Base-by-base conservation (phyloP, 768 basidiomycete species). In the Glaciozyma martinii region DNA sequence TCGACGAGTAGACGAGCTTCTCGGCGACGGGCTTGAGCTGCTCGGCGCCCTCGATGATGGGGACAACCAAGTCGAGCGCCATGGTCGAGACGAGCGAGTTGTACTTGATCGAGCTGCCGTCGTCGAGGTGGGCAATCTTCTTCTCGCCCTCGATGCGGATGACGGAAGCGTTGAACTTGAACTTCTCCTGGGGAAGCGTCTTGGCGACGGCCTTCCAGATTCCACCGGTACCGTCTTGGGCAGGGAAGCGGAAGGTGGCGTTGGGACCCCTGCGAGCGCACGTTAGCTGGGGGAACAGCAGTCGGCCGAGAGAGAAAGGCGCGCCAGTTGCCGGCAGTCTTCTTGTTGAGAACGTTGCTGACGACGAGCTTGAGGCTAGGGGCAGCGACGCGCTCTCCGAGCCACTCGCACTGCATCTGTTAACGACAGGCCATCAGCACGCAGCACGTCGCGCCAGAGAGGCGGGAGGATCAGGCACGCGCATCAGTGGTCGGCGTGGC, bases 351-450 rank as follows among this genome's bases (percentile, higher is more conserved):
- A 25, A 75, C 75, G 69, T 78, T 78, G 43, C 71, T 71, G 53
- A 78, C 72, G 64, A 76, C 77, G 29, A 71, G 66, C 71, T 77
- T 76, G 61, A 77, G 72, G 15, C 66, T 67, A 16, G 78, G 78
- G 2, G 77, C 77, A 15, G 77, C 77, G 25, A 78, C 78, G 56
- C 78, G 74, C 71, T 78, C 78, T 3, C 78, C 78, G 29, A 78
- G 74, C 78, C 78, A 78, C 66, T 76, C 73, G 69, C 77, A 78
- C 71, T 78, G 77, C 78, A 78, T 78, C 76, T 76, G 62, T 18
- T 32, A 3, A 47, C 8, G 25, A 32, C 25, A 25, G 33, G 9
- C 9, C 10, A 18, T 33, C 46, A 54, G 27, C 29, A 7, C 55
- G 15, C 27, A 8, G 1, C n/a, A 50, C 25, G 32, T 13, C 29